Conservation (phyloP, 495 filamentous ascomycete genomes). For the Hypoxylon trugodes region DNA sequence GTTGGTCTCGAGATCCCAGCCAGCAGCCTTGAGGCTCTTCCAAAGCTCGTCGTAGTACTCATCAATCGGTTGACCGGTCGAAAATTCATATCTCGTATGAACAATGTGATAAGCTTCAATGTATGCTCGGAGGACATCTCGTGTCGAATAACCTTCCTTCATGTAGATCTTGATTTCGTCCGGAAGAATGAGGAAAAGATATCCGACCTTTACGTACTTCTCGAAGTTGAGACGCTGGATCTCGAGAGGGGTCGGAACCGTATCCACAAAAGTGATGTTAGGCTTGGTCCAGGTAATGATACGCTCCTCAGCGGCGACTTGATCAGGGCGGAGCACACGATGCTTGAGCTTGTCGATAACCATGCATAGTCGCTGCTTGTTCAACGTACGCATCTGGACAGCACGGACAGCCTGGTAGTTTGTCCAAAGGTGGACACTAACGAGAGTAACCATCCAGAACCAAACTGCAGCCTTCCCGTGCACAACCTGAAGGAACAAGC, state of each 20-base stretch:
- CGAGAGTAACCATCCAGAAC: constrained; percentile 73
- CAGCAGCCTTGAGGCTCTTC: constrained; percentile 42
- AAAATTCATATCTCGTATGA: constrained; percentile 48
- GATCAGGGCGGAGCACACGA: constrained; percentile 64
- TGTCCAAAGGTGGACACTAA: constrained; percentile 76
- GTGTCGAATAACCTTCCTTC: constrained; percentile 62
- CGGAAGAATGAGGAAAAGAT: constrained; percentile 51
- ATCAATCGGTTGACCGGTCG: too few relatives aligned
- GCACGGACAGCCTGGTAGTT: constrained; percentile 88
- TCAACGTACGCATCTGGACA: constrained; percentile 86
- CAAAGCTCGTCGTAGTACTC: constrained; percentile 51
- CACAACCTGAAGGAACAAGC: constrained; percentile 78
- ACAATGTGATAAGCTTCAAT: constrained; percentile 66
- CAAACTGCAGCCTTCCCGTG: constrained; percentile 77
- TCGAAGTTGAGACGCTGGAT: constrained; percentile 25
- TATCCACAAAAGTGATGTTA: constrained; percentile 44
- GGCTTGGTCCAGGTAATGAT: constrained; percentile 71
- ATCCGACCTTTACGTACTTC: constrained; percentile 6
- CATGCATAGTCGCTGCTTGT: constrained; percentile 86
- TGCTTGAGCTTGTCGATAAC: constrained; percentile 70
- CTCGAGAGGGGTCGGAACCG: constrained; percentile 6
- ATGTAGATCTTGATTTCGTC: constrained; percentile 59
- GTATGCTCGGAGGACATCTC: constrained; percentile 74
- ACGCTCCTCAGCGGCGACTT: constrained; percentile 71
- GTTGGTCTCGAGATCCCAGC: constrained; percentile 57